Conservation (phyloP, 805 yeast genomes). For the Saturnispora hagleri region DNA sequence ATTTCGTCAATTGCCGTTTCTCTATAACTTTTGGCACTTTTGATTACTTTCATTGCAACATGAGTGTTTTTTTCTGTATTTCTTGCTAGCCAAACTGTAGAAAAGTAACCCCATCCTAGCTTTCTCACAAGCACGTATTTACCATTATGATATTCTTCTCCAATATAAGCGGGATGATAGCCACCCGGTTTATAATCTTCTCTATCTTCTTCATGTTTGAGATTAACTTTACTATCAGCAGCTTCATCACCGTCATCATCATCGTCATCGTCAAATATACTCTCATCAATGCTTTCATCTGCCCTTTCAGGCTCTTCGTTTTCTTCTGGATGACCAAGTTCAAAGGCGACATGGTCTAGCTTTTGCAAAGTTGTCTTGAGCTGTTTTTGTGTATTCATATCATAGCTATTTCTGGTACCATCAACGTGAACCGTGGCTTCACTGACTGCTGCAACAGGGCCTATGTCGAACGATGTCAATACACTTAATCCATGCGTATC, state of each 20-base stretch:
- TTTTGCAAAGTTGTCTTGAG: constrained; percentile 7
- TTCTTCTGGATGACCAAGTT: constrained; percentile 14
- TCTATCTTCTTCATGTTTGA: constrained; percentile 60
- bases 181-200: constrained; percentile 90
- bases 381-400: not conserved
- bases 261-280: constrained; percentile 21
- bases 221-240: constrained; percentile 21
- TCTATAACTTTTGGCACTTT: constrained; percentile 83
- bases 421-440: constrained; percentile 10
- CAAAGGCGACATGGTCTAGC: constrained; percentile 3
- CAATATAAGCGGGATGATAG: constrained; percentile 87
- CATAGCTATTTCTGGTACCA: not conserved
- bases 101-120: constrained; percentile 98
- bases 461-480: constrained; percentile 8
- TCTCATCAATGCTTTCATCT: not conserved
- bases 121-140: constrained; percentile 78
- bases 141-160: constrained; percentile 66
- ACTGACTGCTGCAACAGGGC: constrained; percentile 8
- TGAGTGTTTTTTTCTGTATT: constrained; percentile 50
- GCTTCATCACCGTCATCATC: constrained; percentile 27
- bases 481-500: constrained; percentile 11
- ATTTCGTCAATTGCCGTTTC: constrained; percentile 95
- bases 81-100: constrained; percentile 88
- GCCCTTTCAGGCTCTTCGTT: not conserved
- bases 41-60: constrained; percentile 90